A percentile compares a stretch with the other conserved stretches of the same genome.
Evolutionary conservation across 768 basidiomycete genomes (phyloP).

Genomic region (Mycena indigotica): DNA sequence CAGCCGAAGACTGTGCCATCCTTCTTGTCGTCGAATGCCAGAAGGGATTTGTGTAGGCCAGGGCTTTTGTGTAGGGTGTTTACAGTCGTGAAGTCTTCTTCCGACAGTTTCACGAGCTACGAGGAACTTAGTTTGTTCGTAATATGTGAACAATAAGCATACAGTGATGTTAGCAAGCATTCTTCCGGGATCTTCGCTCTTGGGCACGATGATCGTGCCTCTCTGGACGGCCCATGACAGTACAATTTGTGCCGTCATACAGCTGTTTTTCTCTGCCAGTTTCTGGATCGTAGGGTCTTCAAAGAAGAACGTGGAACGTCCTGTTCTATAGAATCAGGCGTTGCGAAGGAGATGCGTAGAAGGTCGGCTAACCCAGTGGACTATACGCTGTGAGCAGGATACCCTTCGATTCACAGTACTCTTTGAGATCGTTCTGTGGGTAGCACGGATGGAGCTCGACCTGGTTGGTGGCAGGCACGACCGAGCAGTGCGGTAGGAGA

Average conservation of each 20-base stretch:
- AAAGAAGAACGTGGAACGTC: slow-evolving; percentile 32
- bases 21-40: slow-evolving; percentile 19
- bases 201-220: slow-evolving; percentile 63
- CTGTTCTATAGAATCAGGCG: slow-evolving; percentile 8
- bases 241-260: slow-evolving; percentile 53
- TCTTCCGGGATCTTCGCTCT: slow-evolving; percentile 52
- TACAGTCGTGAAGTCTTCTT: slow-evolving; percentile 43
- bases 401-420: slow-evolving; percentile 50
- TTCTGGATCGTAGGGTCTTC: slow-evolving; percentile 33
- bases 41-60: slow-evolving; percentile 43
- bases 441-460: slow-evolving; percentile 58
- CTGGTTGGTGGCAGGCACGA: slow-evolving; percentile 57
- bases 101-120: slow-evolving; percentile 38
- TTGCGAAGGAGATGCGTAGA: background rate
- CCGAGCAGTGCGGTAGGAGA: slow-evolving; percentile 45
- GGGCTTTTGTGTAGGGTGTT: slow-evolving; percentile 42
- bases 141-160: slow-evolving; percentile 2
- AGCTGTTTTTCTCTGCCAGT: slow-evolving; percentile 37
- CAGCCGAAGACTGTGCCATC: slow-evolving; percentile 44
- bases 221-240: slow-evolving; percentile 68
- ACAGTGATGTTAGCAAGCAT: slow-evolving; percentile 52
- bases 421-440: slow-evolving; percentile 48
- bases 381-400: slow-evolving; percentile 43
- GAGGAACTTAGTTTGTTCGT: slow-evolving; percentile 17
- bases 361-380: slow-evolving; percentile 17